phyloP scores from a whole-genome alignment of 371 early-diverging fungal species.

The Cokeromyces recurvatus region DNA sequence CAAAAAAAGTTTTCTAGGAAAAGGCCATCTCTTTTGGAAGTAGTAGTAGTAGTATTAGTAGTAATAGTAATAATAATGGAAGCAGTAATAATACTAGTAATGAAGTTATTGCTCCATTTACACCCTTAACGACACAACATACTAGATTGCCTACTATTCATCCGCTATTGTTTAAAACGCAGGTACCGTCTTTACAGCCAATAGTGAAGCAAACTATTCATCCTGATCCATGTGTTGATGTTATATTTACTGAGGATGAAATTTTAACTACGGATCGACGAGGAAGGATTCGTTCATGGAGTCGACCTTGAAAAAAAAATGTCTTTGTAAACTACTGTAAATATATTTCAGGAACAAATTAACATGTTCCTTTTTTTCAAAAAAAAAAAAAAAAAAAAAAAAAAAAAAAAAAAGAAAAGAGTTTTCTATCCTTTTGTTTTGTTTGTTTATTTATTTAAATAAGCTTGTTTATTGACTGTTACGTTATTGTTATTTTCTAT shows the following conservation, averaged over 20 bases:
- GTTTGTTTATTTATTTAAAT: background rate
- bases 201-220: conserved; percentile 67
- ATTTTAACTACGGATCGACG: conserved; percentile 78
- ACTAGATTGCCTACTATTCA: conserved; percentile 42
- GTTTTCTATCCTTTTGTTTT: background rate
- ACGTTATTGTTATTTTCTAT: too few species aligned
- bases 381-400: conserved; percentile 15
- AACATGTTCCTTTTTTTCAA: conserved; percentile 18
- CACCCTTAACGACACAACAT: conserved; percentile 7
- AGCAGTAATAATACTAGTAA: too few species aligned
- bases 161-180: conserved; percentile 57
- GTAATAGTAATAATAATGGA: too few species aligned
- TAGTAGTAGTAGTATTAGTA: too few species aligned
- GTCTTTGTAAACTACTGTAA: conserved; percentile 10
- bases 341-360: conserved; percentile 2
- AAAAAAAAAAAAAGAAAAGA: conserved; percentile 8
- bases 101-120: too few species aligned
- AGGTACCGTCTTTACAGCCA: conserved; percentile 80
- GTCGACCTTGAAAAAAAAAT: conserved; percentile 13
- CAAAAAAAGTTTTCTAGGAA: too few species aligned
- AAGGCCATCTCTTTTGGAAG: too few species aligned
- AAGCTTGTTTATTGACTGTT: too few species aligned
- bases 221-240: conserved; percentile 60
- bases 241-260: conserved; percentile 70
- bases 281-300: conserved; percentile 77